Evolutionary conservation across 805 yeast genomes (phyloP), one percentile per base, ranked within the genome.

Genomic region (Candida ovalis): DNA sequence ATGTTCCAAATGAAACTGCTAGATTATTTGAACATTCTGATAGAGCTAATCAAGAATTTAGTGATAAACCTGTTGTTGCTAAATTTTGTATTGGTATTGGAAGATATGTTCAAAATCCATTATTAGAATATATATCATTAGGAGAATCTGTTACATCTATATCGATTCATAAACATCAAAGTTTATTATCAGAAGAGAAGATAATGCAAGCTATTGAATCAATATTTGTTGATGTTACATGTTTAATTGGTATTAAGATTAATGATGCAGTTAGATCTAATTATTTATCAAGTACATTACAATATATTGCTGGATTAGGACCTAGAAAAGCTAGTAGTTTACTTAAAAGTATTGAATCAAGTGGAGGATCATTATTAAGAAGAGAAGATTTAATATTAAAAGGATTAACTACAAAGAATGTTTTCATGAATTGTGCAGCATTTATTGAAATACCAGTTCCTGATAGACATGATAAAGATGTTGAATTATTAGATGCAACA

Each of bases 1-100:
- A 89, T 82, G 96, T 87, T 39, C 87, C 85, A 56, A 97, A 92
- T 64, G 98, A 94, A 65, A 88, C 95, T 27, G 97, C 98, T 1
- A 75, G 95, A 47, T 77, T 94, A 51, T 94, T 77, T 65, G 95
- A 91, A 63, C 81, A 82, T 61, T 88, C 97, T 0, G 76, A 73
- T 35, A 76, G 88, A 48, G 96, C 96, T 0, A 71, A 69, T 5
- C 73, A 75, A 42, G 98, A 94, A 64, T 87, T 86, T 61, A 82
- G 96, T 9, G 96, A 88, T 62, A 86, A 87, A 53, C 82, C 97
- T 1, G 76, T 87, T 2, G 75, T 90, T 51, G 84, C 84, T 12
- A 81, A 86, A 59, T 94, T 92, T 69, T 84, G 94, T 67, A 82
- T 91, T 52, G 96, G 89, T 9, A 73, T 92, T 53, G 98, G 95